phyloP scores from a whole-genome alignment of 129 eudicot genomes.

The Flaveria ramosissima region DNA sequence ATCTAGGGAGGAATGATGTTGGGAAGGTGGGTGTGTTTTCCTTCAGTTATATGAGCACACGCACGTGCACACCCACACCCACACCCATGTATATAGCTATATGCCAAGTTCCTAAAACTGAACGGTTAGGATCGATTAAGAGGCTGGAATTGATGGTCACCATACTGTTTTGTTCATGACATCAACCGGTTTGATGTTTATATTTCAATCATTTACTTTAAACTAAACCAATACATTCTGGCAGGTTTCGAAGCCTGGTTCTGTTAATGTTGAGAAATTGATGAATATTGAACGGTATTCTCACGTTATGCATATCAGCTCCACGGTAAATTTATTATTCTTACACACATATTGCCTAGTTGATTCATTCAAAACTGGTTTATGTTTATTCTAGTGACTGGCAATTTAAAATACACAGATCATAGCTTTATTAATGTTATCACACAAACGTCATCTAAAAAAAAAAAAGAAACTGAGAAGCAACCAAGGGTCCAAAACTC shows the following conservation, averaged over 20 bases:
- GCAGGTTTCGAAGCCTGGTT: slow-evolving; percentile 94
- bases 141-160: neutral
- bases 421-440: neutral
- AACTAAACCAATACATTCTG: slow-evolving; percentile 26
- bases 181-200: neutral
- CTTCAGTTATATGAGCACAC: slow-evolving; percentile 15
- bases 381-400: slow-evolving; percentile 1
- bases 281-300: slow-evolving; percentile 96
- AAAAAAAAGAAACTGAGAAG: no score
- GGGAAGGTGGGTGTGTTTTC: slow-evolving; percentile 69
- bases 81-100: neutral
- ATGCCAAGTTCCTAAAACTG: slow-evolving; percentile 1
- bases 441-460: neutral
- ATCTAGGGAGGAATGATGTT: slow-evolving; percentile 97
- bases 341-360: slow-evolving; percentile 4
- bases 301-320: slow-evolving; percentile 99
- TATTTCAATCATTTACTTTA: neutral
- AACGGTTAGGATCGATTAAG: neutral
- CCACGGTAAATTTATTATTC: slow-evolving; percentile 67
- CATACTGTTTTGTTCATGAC: neutral
- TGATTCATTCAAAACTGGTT: neutral
- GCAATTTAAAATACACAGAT: slow-evolving; percentile 2
- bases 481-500: neutral
- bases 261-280: slow-evolving; percentile 90
- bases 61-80: no score